Base-by-base conservation (phyloP, 2,329 filamentous ascomycete species). In the Colletotrichum falcatum region DNA sequence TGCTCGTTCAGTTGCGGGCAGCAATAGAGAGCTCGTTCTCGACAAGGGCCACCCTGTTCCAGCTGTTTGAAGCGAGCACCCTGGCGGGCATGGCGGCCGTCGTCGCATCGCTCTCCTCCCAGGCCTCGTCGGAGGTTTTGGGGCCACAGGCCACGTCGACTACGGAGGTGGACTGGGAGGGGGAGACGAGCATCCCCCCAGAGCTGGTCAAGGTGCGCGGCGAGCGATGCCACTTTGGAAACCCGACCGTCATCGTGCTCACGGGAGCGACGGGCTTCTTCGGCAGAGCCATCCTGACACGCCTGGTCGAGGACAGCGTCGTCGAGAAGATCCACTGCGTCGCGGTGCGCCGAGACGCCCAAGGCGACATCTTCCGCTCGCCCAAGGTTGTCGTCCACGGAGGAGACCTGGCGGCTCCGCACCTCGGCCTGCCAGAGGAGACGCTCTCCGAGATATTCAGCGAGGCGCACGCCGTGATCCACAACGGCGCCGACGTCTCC, bases 401-500 rank as follows among this genome's bases (percentile, higher is more conserved):
- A 2, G 53, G 59, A 3, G 53, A 64, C 18, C 35, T 69, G 2
- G 37, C 53, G 0, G 26, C 56, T 2, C 74, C 76, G 0, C 49
- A 39, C 1, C 66, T 80, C 0, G 77, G 77, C 0, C 75, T 81
- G 8, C 61, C 71, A 1, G 44, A 61, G 6, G 28, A 54, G 2
- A 3, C 11, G 0, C 54, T 39, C 6, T 30, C 26, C 1, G 33
- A 44, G 1, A 51, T 72, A 55, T 77, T 85, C 12, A 66, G 66
- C 6, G 46, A 77, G 9, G 72, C 74, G 0, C 75, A 80, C 26
- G 73, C 77, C 16, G 84, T 92, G 58, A 84, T 92, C 28, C 90
- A 88, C 75, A 81, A 79, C 61, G 87, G 83, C 9, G 84, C 84
- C n/a, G 79, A 81, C 26, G 76, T 77, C 18, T 81, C 75, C 8